Base-by-base conservation (phyloP, 352 stramenopile species). In the Phytophthora nicotianae region DNA sequence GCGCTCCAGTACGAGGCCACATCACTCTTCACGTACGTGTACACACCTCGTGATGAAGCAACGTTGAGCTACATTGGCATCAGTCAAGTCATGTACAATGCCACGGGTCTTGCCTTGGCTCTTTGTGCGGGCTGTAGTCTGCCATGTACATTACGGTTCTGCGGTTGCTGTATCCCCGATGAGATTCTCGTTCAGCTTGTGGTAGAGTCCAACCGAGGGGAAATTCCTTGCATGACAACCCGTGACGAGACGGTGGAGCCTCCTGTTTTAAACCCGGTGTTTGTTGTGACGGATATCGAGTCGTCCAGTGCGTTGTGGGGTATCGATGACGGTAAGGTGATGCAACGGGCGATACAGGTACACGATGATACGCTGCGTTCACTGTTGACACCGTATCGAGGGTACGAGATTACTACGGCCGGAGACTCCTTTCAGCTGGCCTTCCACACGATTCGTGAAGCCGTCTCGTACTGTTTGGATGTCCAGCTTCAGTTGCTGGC, bases 371-470 rank as follows among this genome's bases (percentile, higher is more conserved):
- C 72, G 0, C 48, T 86, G 11, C 74, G 74, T 0, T 70, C 72
- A 1, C 35, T 73, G 50, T 40, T 86, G 35, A 50, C 58, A n/a
- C 74, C 74, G 17, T 76, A 90, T 33, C 70, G 71, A 35, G 83
- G 83, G 10, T 92, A 92, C 50, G 83, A 92, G 57, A 88, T 92
- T 57, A 90, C 83, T 24, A 92, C 83, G 1, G 70, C 68, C 0
- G 83, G 83, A 2, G 83, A 92, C 24, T 72, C 83, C 3, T 92
- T 92, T 61, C 81, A 90, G 19, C 35, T 92, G 14, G 81, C 77
- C 3, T 92, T 92, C 42, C 83, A 88, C 53, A 87, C 72, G 23
- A 77, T 89, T 35, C 65, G 60, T 3, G 83, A 92, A 42, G 83
- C 81, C 0, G 75, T 88, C 4, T 74, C 72, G 8, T 90, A 90